phyloP scores from a whole-genome alignment of 1,139 yeast species.

The Magnusiomyces clavatus region DNA sequence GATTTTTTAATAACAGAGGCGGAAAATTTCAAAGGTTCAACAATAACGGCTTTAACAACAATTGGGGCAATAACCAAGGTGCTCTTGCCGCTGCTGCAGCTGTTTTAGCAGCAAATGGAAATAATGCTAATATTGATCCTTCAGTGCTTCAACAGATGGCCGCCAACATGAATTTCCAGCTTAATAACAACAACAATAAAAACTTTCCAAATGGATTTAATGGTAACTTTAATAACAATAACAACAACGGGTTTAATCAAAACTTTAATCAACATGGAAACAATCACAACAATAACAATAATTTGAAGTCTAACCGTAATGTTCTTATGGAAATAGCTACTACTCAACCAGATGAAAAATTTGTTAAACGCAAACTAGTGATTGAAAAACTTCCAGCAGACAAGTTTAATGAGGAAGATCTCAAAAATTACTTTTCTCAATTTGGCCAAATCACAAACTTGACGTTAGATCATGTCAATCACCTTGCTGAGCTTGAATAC shows the following conservation, averaged over 20 bases:
- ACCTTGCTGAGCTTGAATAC: constrained; percentile 36
- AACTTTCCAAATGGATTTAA: constrained; percentile 7
- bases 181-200: constrained; percentile 3
- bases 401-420: constrained; percentile 30
- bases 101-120: too few species aligned
- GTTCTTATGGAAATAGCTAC: constrained; percentile 16
- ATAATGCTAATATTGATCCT: too few species aligned
- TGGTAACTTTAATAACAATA: constrained; percentile 8
- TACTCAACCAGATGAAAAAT: constrained; percentile 19
- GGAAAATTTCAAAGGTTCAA: constrained; percentile 4
- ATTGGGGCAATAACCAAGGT: background rate
- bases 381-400: constrained; percentile 41
- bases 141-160: too few species aligned
- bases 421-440: constrained; percentile 34
- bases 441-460: constrained; percentile 37
- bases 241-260: background rate
- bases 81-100: too few species aligned
- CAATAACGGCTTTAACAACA: background rate
- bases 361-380: constrained; percentile 26
- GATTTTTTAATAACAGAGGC: constrained; percentile 6
- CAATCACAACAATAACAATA: background rate
- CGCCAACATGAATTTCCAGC: background rate
- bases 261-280: background rate
- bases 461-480: constrained; percentile 22
- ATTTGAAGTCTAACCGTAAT: background rate